phyloP scores from a whole-genome alignment of 805 yeast species.

The Yarrowia phangngaensis region DNA sequence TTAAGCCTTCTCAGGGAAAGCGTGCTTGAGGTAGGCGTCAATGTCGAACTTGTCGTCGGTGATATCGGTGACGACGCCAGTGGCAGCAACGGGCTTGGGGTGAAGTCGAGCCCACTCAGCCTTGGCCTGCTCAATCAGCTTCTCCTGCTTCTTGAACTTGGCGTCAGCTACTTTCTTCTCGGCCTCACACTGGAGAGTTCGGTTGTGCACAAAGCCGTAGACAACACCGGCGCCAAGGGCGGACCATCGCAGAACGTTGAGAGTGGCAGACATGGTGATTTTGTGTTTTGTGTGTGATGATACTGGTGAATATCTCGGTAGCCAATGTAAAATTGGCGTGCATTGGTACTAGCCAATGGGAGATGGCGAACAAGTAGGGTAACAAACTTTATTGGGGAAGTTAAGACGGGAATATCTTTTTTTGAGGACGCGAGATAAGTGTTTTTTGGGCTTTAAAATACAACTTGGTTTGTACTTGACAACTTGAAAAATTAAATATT shows the following conservation, averaged over 20 bases:
- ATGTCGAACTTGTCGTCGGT: constrained; percentile 90
- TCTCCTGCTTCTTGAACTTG: constrained; percentile 61
- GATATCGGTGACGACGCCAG: constrained; percentile 52
- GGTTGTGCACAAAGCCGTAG: constrained; percentile 85
- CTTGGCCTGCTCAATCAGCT: constrained; percentile 83
- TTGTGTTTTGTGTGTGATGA: too few species aligned
- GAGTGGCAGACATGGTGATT: constrained; percentile 27
- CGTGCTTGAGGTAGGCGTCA: constrained; percentile 43
- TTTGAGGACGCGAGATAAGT: too few species aligned
- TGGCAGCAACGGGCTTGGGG: constrained; percentile 33
- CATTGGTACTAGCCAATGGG: too few species aligned
- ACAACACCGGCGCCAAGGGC: constrained; percentile 82
- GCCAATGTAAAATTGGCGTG: too few species aligned
- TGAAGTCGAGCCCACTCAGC: constrained; percentile 73
- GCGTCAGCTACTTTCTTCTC: constrained; percentile 53
- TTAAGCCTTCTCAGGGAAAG: constrained; percentile 28
- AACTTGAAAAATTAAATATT: too few species aligned
- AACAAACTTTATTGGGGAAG: constrained; percentile 19
- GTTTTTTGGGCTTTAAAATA: too few species aligned
- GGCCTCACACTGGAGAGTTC: constrained; percentile 58
- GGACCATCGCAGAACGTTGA: constrained; percentile 78
- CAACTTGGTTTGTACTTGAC: too few species aligned
- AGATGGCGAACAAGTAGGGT: constrained; percentile 16
- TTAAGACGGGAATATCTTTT: too few species aligned
- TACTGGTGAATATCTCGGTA: too few species aligned